Evolutionary conservation across 148 eudicot species (phyloP).

Genomic region (Simmondsia chinensis): DNA sequence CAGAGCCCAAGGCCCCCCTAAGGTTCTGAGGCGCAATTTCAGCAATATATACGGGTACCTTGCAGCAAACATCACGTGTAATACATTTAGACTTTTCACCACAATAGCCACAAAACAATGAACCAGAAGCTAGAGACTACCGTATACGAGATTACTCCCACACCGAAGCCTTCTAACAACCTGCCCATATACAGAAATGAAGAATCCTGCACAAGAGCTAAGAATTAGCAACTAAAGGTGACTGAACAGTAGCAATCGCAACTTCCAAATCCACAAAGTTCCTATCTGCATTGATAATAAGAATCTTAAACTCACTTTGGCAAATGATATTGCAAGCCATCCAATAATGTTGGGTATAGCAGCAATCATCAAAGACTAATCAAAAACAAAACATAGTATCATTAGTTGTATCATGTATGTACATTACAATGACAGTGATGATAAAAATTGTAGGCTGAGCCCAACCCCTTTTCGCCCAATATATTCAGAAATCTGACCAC

Average conservation of each 20-base stretch:
- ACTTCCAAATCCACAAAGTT: neutral
- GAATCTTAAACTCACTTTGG: conserved; percentile 46
- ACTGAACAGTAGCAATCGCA: no score
- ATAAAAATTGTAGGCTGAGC: neutral
- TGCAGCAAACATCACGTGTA: conserved; percentile 2
- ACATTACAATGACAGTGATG: neutral
- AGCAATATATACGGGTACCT: conserved; percentile 98
- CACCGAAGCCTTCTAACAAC: conserved; percentile 93
- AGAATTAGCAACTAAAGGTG: neutral
- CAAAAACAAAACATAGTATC: conserved; percentile 6
- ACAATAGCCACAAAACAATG: neutral
- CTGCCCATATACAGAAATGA: conserved; percentile 96
- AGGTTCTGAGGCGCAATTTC: conserved; percentile 91
- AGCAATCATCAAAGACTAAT: conserved; percentile 94
- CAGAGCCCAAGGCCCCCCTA: conserved; percentile 90
- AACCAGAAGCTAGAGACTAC: conserved; percentile 26
- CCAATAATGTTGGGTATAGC: conserved; percentile 92
- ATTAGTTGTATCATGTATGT: neutral
- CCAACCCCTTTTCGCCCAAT: conserved; percentile 92
- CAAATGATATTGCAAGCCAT: conserved; percentile 92
- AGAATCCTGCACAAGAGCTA: conserved; percentile 37
- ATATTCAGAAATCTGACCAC: conserved; percentile 97
- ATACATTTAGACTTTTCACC: neutral
- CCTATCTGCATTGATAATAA: neutral
- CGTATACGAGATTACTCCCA: conserved; percentile 83